phyloP scores from a whole-genome alignment of 345 rosid genomes.

The Limnanthes douglasii region DNA sequence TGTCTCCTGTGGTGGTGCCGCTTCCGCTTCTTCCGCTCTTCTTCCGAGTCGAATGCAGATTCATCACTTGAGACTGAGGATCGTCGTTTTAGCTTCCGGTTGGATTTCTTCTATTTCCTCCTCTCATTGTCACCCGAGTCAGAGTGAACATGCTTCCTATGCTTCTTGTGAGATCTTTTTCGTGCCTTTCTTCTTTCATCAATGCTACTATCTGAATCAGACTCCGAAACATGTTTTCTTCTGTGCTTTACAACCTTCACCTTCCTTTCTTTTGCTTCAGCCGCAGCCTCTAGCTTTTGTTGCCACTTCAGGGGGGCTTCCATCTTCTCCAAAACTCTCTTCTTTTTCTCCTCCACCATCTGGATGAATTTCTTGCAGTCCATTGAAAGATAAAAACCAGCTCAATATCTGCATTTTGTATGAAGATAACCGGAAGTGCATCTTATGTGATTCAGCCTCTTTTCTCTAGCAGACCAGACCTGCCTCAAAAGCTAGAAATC shows the following conservation, averaged over 20 bases:
- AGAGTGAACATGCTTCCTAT: conserved; percentile 29
- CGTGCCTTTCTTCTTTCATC: conserved; percentile 30
- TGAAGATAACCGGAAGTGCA: conserved; percentile 64
- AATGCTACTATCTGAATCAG: conserved; percentile 24
- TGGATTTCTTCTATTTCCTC: conserved; percentile 38
- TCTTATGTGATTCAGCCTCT: too few species aligned
- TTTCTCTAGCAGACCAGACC: too few species aligned
- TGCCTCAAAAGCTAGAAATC: too few species aligned
- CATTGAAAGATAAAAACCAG: conserved; percentile 44
- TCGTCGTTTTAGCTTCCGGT: conserved; percentile 26
- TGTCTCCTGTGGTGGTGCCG: conserved; percentile 24
- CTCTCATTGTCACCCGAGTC: conserved; percentile 37
- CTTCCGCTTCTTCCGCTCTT: conserved; percentile 32
- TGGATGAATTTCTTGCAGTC: conserved; percentile 95
- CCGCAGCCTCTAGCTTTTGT: conserved; percentile 91
- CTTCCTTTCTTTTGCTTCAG: conserved; percentile 51
- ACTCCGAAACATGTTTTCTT: conserved; percentile 24
- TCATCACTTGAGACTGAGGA: conserved; percentile 25
- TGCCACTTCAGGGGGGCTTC: conserved; percentile 95
- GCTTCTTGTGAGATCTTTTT: conserved; percentile 39
- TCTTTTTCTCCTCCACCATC: conserved; percentile 91
- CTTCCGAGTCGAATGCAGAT: too few species aligned
- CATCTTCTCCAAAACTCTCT: conserved; percentile 55
- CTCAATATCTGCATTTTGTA: conserved; percentile 83
- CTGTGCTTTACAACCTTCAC: conserved; percentile 39